phyloP scores from a whole-genome alignment of 768 basidiomycete species.

The Baorangia bicolor region DNA sequence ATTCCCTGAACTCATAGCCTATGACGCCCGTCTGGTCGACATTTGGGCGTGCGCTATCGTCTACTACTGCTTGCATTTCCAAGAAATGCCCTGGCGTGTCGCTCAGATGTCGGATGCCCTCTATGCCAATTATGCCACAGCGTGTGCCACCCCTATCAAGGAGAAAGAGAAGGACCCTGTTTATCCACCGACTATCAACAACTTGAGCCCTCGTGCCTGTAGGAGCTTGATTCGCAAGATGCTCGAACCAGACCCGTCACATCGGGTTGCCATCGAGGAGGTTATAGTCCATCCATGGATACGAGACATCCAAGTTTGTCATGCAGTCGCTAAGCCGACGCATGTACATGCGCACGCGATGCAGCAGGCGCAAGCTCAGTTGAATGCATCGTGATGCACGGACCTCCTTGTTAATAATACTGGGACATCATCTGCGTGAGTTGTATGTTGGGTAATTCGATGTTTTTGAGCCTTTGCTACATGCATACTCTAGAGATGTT shows the following conservation, averaged over 20 bases:
- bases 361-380: slow-evolving; percentile 54
- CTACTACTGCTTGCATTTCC: slow-evolving; percentile 98
- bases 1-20: slow-evolving; percentile 54
- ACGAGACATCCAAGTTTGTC: slow-evolving; percentile 78
- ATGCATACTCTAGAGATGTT: slow-evolving; percentile 22
- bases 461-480: slow-evolving; percentile 3
- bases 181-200: slow-evolving; percentile 75
- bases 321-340: slow-evolving; percentile 56
- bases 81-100: slow-evolving; percentile 96
- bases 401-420: background rate
- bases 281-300: slow-evolving; percentile 80
- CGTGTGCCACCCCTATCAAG: slow-evolving; percentile 35
- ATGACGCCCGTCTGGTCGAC: slow-evolving; percentile 95
- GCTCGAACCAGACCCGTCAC: slow-evolving; percentile 91
- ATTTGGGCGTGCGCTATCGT: slow-evolving; percentile 98
- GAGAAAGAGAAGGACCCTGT: slow-evolving; percentile 32
- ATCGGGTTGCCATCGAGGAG: slow-evolving; percentile 75
- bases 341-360: slow-evolving; percentile 73
- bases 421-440: background rate
- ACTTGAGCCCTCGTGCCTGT: slow-evolving; percentile 84
- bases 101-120: slow-evolving; percentile 82
- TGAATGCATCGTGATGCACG: slow-evolving; percentile 17
- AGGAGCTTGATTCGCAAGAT: slow-evolving; percentile 83
- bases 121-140: slow-evolving; percentile 69
- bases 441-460: background rate